Base-by-base conservation (phyloP, 345 rosid genomes). In the Microthlaspi erraticum region DNA sequence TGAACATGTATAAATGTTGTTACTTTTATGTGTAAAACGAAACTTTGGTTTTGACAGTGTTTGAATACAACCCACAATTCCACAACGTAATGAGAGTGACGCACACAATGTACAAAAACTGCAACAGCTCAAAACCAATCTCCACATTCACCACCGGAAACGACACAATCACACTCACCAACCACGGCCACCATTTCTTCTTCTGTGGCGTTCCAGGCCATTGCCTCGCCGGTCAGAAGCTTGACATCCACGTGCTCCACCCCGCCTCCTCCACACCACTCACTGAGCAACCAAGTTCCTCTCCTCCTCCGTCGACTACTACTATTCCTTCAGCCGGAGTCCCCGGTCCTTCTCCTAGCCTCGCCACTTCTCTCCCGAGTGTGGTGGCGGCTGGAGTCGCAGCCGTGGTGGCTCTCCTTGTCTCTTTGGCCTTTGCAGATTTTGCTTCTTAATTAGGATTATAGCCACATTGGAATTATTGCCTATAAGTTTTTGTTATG, bases 181-280 rank as follows among this genome's bases (percentile, higher is more conserved):
- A 78, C 19, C 83, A 74, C 10, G 92, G 98, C 60, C 99, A 94
- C 81, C 96, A 94, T 71, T 91, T n/a, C 78, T 94, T 86, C 63
- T 76, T 94, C 76, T 92, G 98, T 29, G 98, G 97, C 3, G 90
- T 88, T 56, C 98, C 96, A 0, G 98, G 99, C 50, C 99, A 94
- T 45, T 92, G 98, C 67, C 91, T 77, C 34, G 80, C 86, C 5
- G 97, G 99, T 2, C 99, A 92, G 79, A 94, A 89, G 80, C 88
- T 94, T 4, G 98, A 92, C 81, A 83, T 94, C 39, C 85, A 92
- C 58, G 93, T 94, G 17, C 83, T 78, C 17, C 85, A 77, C 9
- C 20, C 73, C 0, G 23, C 62, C 6, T 73, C 96, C 32, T 79
- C 88, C 2, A 14, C 78, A 12, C 80, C 86, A 11, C 36, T 86